Percentiles rank a stretch among this genome's conserved stretches.
Conservation (phyloP, 495 filamentous ascomycete species). For the Filosporella fistucella region DNA sequence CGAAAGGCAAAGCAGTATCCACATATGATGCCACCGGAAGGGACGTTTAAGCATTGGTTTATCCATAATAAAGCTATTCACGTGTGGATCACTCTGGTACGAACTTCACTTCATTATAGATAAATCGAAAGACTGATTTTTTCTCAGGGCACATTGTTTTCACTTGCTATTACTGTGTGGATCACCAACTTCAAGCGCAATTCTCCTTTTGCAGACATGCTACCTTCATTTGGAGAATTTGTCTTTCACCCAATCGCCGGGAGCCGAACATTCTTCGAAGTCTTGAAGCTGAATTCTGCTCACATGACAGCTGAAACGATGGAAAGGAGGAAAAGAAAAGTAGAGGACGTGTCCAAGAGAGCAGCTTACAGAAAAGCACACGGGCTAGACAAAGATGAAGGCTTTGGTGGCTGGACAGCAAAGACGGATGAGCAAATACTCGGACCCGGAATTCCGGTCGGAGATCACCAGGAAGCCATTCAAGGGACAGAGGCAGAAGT, state of each 20-base stretch:
- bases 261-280: slow-evolving; percentile 49
- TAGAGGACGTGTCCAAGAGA: slow-evolving; percentile 79
- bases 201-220: slow-evolving; percentile 67
- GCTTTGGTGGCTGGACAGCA: slow-evolving; percentile 38
- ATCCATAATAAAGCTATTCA: slow-evolving; percentile 69
- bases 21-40: slow-evolving; percentile 71
- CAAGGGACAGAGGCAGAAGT: slow-evolving; percentile 26
- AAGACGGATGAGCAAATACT: slow-evolving; percentile 31
- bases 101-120: slow-evolving; percentile 16
- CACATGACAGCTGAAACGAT: slow-evolving; percentile 56
- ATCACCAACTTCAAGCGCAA: slow-evolving; percentile 62
- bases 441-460: slow-evolving; percentile 23
- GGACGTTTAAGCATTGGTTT: slow-evolving; percentile 72
- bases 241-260: slow-evolving; percentile 60
- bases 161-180: slow-evolving; percentile 64
- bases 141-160: slow-evolving; percentile 58
- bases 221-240: slow-evolving; percentile 58
- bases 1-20: slow-evolving; percentile 70
- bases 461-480: slow-evolving; percentile 14
- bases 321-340: slow-evolving; percentile 58
- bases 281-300: slow-evolving; percentile 65
- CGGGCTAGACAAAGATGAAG: slow-evolving; percentile 58
- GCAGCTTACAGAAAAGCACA: slow-evolving; percentile 75
- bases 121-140: background rate
- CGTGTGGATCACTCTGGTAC: slow-evolving; percentile 72